Percentiles rank a stretch among this genome's conserved stretches.
These are phyloP conservation scores for Aspergillus tanneri DNA, from an alignment of 2,329 filamentous ascomycete species.

Conservation along the genomic window DNA sequence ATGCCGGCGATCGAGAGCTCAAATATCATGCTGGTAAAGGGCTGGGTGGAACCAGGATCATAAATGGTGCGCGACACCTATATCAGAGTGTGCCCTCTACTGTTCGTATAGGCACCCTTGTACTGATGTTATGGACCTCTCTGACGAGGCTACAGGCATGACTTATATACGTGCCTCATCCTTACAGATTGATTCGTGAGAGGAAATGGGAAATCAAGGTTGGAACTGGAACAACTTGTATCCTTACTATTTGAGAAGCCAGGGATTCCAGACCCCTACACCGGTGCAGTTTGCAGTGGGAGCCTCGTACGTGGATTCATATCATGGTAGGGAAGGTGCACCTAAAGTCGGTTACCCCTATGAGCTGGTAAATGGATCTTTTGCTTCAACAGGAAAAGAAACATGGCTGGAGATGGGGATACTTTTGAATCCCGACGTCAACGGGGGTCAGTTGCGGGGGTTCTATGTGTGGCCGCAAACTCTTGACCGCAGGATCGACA, in stretches of 20 bases:
- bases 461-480: constrained; percentile 47
- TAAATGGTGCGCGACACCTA: too few species aligned
- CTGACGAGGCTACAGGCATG: constrained; percentile 26
- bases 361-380: too few species aligned
- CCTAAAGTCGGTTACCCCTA: constrained; percentile 28
- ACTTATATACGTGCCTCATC: constrained; percentile 37
- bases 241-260: constrained; percentile 31
- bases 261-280: constrained; percentile 24
- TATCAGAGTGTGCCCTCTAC: too few species aligned
- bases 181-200: constrained; percentile 41
- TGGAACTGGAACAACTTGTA: constrained; percentile 34
- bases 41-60: constrained; percentile 44
- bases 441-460: constrained; percentile 46
- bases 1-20: constrained; percentile 30
- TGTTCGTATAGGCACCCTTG: too few species aligned
- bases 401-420: constrained; percentile 38
- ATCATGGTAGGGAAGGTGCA: constrained; percentile 29
- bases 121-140: too few species aligned
- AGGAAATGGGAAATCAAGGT: constrained; percentile 28
- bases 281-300: constrained; percentile 22
- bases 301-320: constrained; percentile 22
- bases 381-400: too few species aligned
- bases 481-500: constrained; percentile 36
- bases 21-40: constrained; percentile 44
- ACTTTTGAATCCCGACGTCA: constrained; percentile 43